Evolutionary conservation across 345 rosid genomes (phyloP).

Genomic region (Excoecaria cochinchinensis): DNA sequence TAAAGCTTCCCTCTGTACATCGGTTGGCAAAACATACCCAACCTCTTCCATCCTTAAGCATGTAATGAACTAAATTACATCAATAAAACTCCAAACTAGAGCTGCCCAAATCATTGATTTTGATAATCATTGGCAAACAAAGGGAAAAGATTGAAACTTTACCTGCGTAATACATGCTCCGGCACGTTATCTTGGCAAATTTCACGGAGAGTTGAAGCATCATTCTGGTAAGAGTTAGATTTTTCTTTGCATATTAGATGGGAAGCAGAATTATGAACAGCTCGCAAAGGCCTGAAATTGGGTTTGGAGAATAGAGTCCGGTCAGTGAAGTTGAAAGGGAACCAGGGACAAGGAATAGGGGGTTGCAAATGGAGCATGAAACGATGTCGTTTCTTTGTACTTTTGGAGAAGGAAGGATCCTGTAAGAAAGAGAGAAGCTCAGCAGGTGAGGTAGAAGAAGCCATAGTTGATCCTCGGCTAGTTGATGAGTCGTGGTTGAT

Average conservation of each 20-base stretch:
- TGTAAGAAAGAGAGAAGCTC: conserved; percentile 3
- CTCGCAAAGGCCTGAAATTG: conserved; percentile 18
- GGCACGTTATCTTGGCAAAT: conserved; percentile 56
- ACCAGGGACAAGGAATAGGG: not conserved
- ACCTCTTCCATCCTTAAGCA: conserved; percentile 61
- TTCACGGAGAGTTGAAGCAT: conserved; percentile 33
- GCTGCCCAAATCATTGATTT: not conserved
- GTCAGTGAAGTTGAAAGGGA: conserved; percentile 1
- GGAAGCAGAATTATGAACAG: conserved; percentile 17
- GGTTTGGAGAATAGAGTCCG: not conserved
- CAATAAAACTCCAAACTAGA: not conserved
- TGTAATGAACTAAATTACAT: not conserved
- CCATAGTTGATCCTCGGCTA: not conserved
- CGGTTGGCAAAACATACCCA: conserved; percentile 63
- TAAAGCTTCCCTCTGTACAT: conserved; percentile 68
- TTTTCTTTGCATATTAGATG: not conserved
- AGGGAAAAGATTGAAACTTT: not conserved
- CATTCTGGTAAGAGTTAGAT: not conserved
- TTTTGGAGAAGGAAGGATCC: not conserved
- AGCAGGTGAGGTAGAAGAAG: conserved; percentile 7
- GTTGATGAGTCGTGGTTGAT: no score
- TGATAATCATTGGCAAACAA: no score
- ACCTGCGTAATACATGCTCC: conserved; percentile 36
- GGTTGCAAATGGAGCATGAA: not conserved
- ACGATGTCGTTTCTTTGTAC: not conserved